Base-by-base conservation (phyloP, 768 basidiomycete species). In the Russula compacta region DNA sequence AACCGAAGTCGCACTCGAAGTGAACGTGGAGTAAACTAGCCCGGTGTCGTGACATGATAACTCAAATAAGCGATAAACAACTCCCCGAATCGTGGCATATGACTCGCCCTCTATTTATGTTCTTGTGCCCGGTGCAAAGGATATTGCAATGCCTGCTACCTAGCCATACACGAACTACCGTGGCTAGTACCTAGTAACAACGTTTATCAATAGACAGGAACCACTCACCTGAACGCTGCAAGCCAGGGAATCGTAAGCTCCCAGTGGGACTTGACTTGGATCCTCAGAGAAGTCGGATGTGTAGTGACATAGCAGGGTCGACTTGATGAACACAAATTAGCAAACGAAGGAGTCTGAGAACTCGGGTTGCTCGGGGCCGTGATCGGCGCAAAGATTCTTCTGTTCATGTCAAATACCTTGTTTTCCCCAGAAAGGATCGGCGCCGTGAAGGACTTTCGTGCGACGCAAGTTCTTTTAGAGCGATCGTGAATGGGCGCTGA, bases 351-450 rank as follows among this genome's bases (percentile, higher is more conserved):
- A 61, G 67, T 64, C 73, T 70, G 10, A 74, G 62, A 17, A 66
- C 24, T 6, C 12, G 32, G 14, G 39, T 4, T 15, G 29, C 48
- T 32, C 9, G 47, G 19, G 15, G 6, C 7, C 5, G 44, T 29
- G 24, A 29, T 1, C 24, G 24, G 24, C 33, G 36, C 53, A 8
- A 36, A 36, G 1, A 35, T 10, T 19, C 54, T 72, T 39, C 63
- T 69, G 63, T 75, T 74, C 48, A 74, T 67, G 42, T 67, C 68
- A 59, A 75, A 75, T 14, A 70, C 73, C 35, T 69, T 56, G 58
- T 64, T 69, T 44, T 74, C 71, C 63, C 75, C 74, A 2, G 71
- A 64, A 6, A 75, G 64, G 29, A 73, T 63, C 9, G 62, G 56
- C 19, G 56, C 71, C 72, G 44, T 29, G 33, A 29, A 54, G 24